These are phyloP conservation scores for Alternaria longipes DNA, from an alignment of 2,329 filamentous ascomycete genomes.

Conservation along the genomic window DNA sequence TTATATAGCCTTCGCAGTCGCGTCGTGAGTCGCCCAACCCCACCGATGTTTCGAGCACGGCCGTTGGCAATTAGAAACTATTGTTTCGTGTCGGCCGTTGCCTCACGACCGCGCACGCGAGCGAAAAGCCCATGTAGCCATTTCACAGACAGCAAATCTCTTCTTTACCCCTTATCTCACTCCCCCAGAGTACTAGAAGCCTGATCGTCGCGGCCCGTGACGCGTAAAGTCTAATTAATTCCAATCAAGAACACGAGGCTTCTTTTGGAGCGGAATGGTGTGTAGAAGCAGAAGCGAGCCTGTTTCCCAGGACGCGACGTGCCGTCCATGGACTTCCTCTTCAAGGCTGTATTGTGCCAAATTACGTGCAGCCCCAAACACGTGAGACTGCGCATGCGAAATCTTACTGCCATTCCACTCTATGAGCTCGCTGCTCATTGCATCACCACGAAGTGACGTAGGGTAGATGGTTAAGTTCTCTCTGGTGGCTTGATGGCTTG, in stretches of 20 bases:
- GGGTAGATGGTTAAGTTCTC: neutral
- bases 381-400: neutral
- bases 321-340: neutral
- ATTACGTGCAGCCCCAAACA: neutral
- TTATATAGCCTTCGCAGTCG: conserved; percentile 13
- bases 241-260: conserved; percentile 32
- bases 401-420: neutral
- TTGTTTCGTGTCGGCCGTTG: conserved; percentile 34
- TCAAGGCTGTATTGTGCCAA: neutral
- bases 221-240: conserved; percentile 29
- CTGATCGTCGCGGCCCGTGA: conserved; percentile 28
- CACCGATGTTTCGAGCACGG: conserved; percentile 18
- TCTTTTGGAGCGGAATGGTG: conserved; percentile 11
- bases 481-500: conserved; percentile 1
- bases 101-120: conserved; percentile 3
- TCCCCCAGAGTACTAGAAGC: neutral
- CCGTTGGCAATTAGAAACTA: conserved; percentile 20
- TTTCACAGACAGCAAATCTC: conserved; percentile 10
- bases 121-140: neutral
- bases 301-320: neutral
- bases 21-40: conserved; percentile 20
- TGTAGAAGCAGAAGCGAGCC: conserved; percentile 17
- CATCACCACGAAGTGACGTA: conserved; percentile 1
- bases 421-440: neutral
- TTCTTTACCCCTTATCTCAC: conserved; percentile 13